A percentile compares a stretch with the other conserved stretches of the same genome.
These are phyloP conservation scores for Anthracocystis setariae DNA, from an alignment of 1,284 basidiomycete species.

Conservation along the genomic window DNA sequence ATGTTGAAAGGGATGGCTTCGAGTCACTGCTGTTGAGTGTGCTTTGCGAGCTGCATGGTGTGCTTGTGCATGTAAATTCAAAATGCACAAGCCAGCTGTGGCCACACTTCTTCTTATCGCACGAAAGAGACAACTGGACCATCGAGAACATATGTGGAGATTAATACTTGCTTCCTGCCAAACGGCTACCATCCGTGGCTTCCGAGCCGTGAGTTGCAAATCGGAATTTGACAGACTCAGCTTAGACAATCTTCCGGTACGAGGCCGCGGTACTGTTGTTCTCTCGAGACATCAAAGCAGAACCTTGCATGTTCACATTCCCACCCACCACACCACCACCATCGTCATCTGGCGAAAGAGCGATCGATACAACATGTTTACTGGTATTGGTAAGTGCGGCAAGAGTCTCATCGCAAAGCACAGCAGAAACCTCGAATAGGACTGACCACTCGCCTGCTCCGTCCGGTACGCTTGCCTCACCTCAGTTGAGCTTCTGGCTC, in stretches of 20 bases:
- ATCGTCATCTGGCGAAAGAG: not conserved
- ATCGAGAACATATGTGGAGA: constrained; percentile 26
- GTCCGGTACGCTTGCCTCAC: not conserved
- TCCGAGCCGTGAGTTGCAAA: constrained; percentile 33
- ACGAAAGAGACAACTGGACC: constrained; percentile 15
- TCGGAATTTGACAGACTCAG: constrained; percentile 5
- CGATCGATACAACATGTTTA: constrained; percentile 49
- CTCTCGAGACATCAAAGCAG: constrained; percentile 16
- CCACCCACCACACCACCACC: not conserved
- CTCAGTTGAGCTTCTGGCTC: constrained; percentile 78
- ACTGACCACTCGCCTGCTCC: not conserved
- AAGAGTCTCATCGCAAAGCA: not conserved
- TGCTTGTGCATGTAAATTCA: not conserved
- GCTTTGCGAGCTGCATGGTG: constrained; percentile 9
- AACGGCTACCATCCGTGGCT: not conserved
- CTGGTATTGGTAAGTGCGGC: constrained; percentile 54
- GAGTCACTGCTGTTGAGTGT: constrained; percentile 13
- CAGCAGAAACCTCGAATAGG: not conserved
- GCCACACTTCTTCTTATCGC: constrained; percentile 28
- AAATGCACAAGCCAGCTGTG: constrained; percentile 24
- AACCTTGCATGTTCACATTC: not conserved
- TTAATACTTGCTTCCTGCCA: not conserved
- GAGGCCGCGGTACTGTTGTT: constrained; percentile 18
- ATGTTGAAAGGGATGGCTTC: constrained; percentile 3
- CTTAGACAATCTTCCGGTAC: constrained; percentile 4